phyloP scores from a whole-genome alignment of 192 early-diverging fungal species.

The Mortierella alpina region DNA sequence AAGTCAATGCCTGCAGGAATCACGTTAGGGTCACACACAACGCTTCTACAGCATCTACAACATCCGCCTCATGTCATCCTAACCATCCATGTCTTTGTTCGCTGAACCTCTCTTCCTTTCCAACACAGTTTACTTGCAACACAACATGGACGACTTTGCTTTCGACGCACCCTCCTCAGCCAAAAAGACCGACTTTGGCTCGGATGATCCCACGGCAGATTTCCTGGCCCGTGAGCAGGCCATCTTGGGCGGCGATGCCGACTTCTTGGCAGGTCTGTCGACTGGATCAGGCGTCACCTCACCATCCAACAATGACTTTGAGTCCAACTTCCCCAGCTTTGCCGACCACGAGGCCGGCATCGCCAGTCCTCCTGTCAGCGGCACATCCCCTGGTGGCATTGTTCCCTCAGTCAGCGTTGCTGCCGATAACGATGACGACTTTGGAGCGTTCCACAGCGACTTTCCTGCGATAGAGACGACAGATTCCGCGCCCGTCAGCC shows the following conservation, averaged over 20 bases:
- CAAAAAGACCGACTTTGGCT: conserved; percentile 43
- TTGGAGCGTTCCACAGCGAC: conserved; percentile 45
- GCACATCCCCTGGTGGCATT: neutral
- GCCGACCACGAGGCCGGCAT: conserved; percentile 27
- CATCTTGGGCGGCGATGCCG: conserved; percentile 76
- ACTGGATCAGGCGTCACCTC: conserved; percentile 23
- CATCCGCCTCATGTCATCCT: no score
- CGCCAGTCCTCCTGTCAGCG: conserved; percentile 21
- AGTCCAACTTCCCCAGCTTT: conserved; percentile 45
- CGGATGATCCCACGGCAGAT: conserved; percentile 76
- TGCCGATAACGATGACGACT: conserved; percentile 44
- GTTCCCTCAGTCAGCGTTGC: conserved; percentile 17
- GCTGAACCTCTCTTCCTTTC: neutral
- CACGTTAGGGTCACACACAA: no score
- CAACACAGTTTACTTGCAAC: neutral
- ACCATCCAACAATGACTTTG: conserved; percentile 33
- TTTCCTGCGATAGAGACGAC: conserved; percentile 47
- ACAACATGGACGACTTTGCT: conserved; percentile 46
- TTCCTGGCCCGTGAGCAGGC: conserved; percentile 83
- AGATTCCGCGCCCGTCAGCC: conserved; percentile 28
- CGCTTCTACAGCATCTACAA: no score
- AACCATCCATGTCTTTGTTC: no score
- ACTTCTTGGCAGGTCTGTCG: conserved; percentile 61
- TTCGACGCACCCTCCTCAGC: conserved; percentile 35
- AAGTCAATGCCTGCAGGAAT: no score